Conservation (phyloP, 176 grass and related monocot genomes). For the Cenchrus americanus region DNA sequence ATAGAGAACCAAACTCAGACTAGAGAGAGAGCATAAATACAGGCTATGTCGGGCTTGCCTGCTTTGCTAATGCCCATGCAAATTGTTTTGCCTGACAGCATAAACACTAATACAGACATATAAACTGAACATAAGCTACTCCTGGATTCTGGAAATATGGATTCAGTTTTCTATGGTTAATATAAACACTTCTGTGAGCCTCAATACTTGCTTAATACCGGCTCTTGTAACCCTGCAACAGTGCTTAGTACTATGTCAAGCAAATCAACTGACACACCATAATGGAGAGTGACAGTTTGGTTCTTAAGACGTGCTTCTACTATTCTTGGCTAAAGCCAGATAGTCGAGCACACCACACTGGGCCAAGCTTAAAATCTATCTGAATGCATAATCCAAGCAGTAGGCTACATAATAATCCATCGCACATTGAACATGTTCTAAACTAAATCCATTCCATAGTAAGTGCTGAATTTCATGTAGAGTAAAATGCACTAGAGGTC, state of each 20-base stretch:
- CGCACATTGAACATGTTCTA: background rate
- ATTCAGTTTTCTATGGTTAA: background rate
- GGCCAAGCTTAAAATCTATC: background rate
- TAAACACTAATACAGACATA: background rate
- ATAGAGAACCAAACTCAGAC: conserved; percentile 8
- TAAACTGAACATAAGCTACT: conserved; percentile 4
- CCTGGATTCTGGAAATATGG: background rate
- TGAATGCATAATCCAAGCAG: background rate
- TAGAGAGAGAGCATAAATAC: background rate
- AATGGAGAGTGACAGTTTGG: background rate
- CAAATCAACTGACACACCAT: background rate
- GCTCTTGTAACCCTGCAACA: background rate
- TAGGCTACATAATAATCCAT: background rate
- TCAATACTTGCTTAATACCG: background rate
- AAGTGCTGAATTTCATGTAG: background rate
- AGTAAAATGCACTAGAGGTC: no score
- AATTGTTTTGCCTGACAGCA: background rate
- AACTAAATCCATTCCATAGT: background rate
- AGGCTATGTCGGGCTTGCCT: background rate
- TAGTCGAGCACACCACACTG: background rate
- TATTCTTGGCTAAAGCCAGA: background rate
- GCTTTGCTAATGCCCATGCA: background rate
- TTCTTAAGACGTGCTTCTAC: background rate
- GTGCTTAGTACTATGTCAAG: background rate
- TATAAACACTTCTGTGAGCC: background rate